Conservation (phyloP, 2,329 filamentous ascomycete species). For the Endocalyx cinctus region DNA sequence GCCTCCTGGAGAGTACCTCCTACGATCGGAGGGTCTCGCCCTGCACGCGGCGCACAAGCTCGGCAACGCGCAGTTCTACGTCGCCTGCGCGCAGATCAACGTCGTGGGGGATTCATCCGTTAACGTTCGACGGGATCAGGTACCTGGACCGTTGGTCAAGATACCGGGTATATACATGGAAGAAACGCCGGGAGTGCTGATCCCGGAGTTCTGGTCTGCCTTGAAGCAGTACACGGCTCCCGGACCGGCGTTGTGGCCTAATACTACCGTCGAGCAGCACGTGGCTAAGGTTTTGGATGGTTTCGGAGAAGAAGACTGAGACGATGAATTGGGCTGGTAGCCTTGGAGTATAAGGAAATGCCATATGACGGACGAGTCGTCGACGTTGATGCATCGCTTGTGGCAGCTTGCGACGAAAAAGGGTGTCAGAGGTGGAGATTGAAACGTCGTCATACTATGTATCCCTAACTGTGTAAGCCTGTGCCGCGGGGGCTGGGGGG, state of each 20-base stretch:
- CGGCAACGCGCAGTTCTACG: conserved; percentile 16
- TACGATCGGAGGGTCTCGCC: conserved; percentile 17
- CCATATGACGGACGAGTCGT: too few species aligned
- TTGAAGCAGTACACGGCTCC: conserved; percentile 16
- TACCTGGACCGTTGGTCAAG: conserved; percentile 8
- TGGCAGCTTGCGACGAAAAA: too few species aligned
- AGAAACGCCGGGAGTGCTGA: conserved; percentile 14
- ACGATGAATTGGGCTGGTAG: too few species aligned
- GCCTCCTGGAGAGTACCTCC: conserved; percentile 17
- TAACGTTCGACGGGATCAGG: not conserved
- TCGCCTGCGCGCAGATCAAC: conserved; percentile 15
- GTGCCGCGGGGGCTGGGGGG: too few species aligned
- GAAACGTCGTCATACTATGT: too few species aligned
- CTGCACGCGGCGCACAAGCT: conserved; percentile 20
- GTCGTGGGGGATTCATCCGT: conserved; percentile 2
- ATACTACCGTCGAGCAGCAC: conserved; percentile 13
- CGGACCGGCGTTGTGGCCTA: conserved; percentile 14
- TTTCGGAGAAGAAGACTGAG: too few species aligned
- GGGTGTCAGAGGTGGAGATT: too few species aligned
- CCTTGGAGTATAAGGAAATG: too few species aligned
- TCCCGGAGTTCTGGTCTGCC: conserved; percentile 17
- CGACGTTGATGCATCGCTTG: too few species aligned
- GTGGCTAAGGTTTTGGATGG: too few species aligned
- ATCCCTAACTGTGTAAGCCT: too few species aligned
- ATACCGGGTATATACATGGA: conserved; percentile 17